Evolutionary conservation across 1,139 yeast genomes (phyloP).

Genomic region (Scheffersomyces insectosa): DNA sequence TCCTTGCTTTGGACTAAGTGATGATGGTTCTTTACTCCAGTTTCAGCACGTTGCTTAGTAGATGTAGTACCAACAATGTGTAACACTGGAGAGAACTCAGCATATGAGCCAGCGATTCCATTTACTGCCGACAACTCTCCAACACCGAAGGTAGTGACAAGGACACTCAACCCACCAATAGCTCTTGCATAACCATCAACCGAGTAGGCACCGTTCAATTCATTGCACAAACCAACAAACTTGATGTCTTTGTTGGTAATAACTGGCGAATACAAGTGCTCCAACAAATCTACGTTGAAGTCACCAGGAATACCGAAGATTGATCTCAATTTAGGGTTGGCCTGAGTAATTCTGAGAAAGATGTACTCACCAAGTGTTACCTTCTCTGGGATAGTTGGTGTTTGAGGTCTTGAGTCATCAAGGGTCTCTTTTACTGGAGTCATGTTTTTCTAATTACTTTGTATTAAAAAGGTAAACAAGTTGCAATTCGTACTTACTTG

Average conservation of each 20-base stretch:
- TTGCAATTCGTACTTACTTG: no score
- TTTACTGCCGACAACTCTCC: slow-evolving; percentile 86
- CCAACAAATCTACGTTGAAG: slow-evolving; percentile 39
- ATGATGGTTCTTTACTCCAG: slow-evolving; percentile 46
- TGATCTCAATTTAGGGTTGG: slow-evolving; percentile 35
- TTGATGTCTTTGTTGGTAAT: slow-evolving; percentile 21
- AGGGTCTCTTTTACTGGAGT: not conserved
- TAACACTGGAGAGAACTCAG: slow-evolving; percentile 75
- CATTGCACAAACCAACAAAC: slow-evolving; percentile 38
- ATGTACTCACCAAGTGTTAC: slow-evolving; percentile 42
- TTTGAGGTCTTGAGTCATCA: not conserved
- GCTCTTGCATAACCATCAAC: slow-evolving; percentile 77
- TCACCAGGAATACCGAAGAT: slow-evolving; percentile 48
- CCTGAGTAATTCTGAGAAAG: slow-evolving; percentile 36
- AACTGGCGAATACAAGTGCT: slow-evolving; percentile 32
- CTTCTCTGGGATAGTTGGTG: slow-evolving; percentile 4
- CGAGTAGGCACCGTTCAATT: slow-evolving; percentile 59
- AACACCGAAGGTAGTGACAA: slow-evolving; percentile 75
- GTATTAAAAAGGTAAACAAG: no score
- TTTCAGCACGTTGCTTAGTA: slow-evolving; percentile 15
- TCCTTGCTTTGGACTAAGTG: slow-evolving; percentile 65
- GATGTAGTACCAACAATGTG: slow-evolving; percentile 81
- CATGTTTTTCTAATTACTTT: not conserved
- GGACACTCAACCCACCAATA: slow-evolving; percentile 37
- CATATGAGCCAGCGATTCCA: slow-evolving; percentile 81